These are phyloP conservation scores for Ceratobasidium sp. DNA, from an alignment of 1,284 basidiomycete species.

Conservation along the genomic window DNA sequence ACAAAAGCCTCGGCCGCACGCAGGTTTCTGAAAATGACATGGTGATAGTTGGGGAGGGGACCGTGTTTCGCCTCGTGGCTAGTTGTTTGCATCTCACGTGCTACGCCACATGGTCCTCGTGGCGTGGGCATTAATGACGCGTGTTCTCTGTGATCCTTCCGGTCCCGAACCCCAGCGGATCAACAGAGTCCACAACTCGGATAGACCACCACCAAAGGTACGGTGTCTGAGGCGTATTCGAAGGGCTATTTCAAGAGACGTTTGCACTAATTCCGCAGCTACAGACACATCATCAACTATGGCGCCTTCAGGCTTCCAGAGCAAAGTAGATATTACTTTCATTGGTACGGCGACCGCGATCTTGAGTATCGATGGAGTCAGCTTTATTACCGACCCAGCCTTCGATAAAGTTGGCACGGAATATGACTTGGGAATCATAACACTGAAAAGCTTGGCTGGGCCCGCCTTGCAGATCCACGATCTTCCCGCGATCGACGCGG, in stretches of 20 bases:
- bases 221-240: neutral
- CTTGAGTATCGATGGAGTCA: conserved; percentile 37
- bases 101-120: neutral
- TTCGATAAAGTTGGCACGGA: conserved; percentile 24
- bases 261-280: neutral
- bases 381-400: conserved; percentile 39
- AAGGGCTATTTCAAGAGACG: too few species aligned
- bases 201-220: neutral
- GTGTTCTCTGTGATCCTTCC: too few species aligned
- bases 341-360: conserved; percentile 39
- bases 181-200: neutral
- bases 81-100: neutral
- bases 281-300: neutral
- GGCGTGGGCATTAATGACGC: neutral
- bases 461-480: conserved; percentile 29
- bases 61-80: conserved; percentile 14
- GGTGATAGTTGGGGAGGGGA: neutral
- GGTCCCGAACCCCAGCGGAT: neutral
- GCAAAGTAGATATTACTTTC: conserved; percentile 38
- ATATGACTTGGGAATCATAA: neutral
- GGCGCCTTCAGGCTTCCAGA: neutral
- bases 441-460: neutral
- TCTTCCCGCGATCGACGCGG: conserved; percentile 36
- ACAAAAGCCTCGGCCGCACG: conserved; percentile 23
- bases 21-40: conserved; percentile 31